Evolutionary conservation across 805 yeast genomes (phyloP), one percentile per base, ranked within the genome.

Genomic region (Sungouiella blattae): DNA sequence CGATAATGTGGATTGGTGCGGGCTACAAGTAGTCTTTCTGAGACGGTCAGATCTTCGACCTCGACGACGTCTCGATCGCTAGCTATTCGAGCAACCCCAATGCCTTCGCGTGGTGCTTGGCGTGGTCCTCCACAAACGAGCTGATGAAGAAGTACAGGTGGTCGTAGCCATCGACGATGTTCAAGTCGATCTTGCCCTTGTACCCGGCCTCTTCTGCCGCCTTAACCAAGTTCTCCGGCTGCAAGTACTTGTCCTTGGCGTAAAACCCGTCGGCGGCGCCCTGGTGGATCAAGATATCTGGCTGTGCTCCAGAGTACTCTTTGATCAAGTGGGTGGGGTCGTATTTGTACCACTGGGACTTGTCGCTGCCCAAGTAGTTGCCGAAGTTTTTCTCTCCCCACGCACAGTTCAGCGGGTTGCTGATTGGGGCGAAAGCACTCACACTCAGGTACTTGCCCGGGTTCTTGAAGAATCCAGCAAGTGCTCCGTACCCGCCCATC

Each of bases 401-500:
- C 26, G 81, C 83, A 44, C 81, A 77, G 32, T 69, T 65, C 35
- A 72, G 61, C 5, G 98, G 98, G 62, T 88, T 85, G 17, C 78
- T 64, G 46, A 93, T 86, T 35, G 98, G 98, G 0, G 97, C 77
- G 64, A 91, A 91, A 0, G 96, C 97, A 39, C 87, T 77, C 27
- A 85, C 89, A 1, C 93, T 79, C 55, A 76, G 76, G 68, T 83
- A 91, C 50, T 67, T 69, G 1, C 79, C 82, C 1, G 89, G 86
- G 57, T 83, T 78, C 43, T 71, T 75, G 40, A 91, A 62, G 46
- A 70, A 75, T 11, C 76, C 73, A 41, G 83, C 65, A 41, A 91
- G 62, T 0, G 98, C 95, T 38, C 98, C 98, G 57, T 76, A 87
- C 1, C 98, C 98, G 33, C 98, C 98, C 98, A 93, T 93, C 1